Evolutionary conservation across 2,329 filamentous ascomycete genomes (phyloP), one percentile per base, ranked within the genome.

Genomic region (Xylaria sp.): DNA sequence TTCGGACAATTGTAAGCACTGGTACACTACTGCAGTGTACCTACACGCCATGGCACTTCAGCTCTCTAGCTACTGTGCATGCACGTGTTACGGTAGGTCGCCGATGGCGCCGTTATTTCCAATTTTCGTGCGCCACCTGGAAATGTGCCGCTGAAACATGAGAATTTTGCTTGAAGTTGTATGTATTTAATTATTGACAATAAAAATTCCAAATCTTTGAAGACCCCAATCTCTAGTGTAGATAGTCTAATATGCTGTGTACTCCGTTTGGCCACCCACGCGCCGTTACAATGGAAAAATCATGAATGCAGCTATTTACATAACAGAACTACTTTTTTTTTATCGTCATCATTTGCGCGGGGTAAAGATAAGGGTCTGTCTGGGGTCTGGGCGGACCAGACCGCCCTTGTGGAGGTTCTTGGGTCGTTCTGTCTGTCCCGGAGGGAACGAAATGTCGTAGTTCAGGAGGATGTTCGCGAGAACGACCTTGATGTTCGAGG

Each of bases 361-460:
- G 38, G 65, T 63, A 45, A 67, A 67, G 14, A 67, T 54, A 19
- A 67, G 60, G 4, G 37, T 60, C 52, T 67, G 65, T 37, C 60
- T 63, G 5, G 65, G 65, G 47, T 67, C 65, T 1, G 65, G 65
- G 23, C 65, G 63, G 21, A 67, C 65, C 3, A 67, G 50, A 42
- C 65, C 65, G 38, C 65, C 65, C 57, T 67, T 67, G 46, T 61
- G 57, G 28, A 66, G 35, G 58, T 67, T 67, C 63, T 61, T 61
- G 25, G 65, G 65, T 31, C 65, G 52, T 19, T 66, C 65, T 1
- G 60, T 67, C 58, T 67, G 65, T 1, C 65, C 65, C n/a, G 53
- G 45, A 3, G 65, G 65, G 52, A 66, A 67, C 15, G 65, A 61
- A 43, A 67, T 55, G 19, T 67, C 65, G 49, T 62, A 67, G 37